These are phyloP conservation scores for Diaporthe velutina DNA, from an alignment of 2,329 filamentous ascomycete genomes.

Conservation along the genomic window DNA sequence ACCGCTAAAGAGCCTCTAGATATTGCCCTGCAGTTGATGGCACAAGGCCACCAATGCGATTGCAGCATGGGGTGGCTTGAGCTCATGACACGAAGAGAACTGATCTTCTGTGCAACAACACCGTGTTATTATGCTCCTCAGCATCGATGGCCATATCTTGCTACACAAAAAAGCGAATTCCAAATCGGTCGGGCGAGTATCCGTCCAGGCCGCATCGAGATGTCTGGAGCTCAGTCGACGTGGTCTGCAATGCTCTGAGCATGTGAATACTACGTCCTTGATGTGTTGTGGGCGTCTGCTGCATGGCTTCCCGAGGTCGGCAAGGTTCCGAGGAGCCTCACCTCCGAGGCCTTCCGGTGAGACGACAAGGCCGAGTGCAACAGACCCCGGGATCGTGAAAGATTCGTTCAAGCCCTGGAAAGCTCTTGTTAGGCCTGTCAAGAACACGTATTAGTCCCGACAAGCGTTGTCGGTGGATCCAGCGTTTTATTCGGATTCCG, in stretches of 20 bases:
- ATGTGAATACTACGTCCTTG: neutral
- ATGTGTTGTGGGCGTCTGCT: neutral
- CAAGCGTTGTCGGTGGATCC: neutral
- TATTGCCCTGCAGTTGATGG: slow-evolving; percentile 21
- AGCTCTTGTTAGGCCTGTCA: neutral
- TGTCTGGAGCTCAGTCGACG: neutral
- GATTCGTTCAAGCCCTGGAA: neutral
- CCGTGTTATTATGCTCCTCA: neutral
- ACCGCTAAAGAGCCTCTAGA: slow-evolving; percentile 25
- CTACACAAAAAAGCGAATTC: neutral
- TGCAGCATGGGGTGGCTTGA: neutral
- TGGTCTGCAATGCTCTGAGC: neutral
- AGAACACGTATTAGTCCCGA: neutral
- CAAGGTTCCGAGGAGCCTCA: slow-evolving; percentile 18
- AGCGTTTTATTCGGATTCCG: neutral
- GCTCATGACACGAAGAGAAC: neutral
- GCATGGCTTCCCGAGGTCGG: neutral
- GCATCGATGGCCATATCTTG: neutral
- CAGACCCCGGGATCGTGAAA: neutral
- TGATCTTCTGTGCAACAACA: neutral
- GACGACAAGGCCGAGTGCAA: neutral
- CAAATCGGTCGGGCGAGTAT: neutral
- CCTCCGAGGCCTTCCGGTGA: neutral
- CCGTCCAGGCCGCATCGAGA: neutral
- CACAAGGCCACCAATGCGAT: slow-evolving; percentile 20